A percentile compares a stretch with the other conserved stretches of the same genome.
phyloP scores from a whole-genome alignment of 345 rosid genomes.

The Theobroma cacao region DNA sequence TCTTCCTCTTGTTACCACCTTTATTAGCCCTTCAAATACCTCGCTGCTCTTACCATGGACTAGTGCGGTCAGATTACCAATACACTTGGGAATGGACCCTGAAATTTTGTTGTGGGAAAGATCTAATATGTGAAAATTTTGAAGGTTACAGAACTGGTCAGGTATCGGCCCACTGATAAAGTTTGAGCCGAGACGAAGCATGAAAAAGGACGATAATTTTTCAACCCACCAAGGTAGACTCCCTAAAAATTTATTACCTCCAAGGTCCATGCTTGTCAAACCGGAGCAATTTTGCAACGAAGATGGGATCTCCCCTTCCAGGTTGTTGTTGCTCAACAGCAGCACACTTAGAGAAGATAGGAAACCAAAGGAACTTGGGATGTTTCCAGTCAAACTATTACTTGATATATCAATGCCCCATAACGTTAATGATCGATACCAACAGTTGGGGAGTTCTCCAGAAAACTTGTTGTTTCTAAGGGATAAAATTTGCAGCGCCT shows the following conservation, averaged over 20 bases:
- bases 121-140: slow-evolving; percentile 44
- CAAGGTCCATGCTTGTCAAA: slow-evolving; percentile 47
- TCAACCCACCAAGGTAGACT: slow-evolving; percentile 38
- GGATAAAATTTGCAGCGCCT: slow-evolving; percentile 40
- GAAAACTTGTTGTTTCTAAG: slow-evolving; percentile 35
- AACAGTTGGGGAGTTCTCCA: slow-evolving; percentile 41
- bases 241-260: slow-evolving; percentile 45
- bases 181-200: slow-evolving; percentile 43
- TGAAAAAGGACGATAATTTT: slow-evolving; percentile 29
- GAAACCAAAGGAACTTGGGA: slow-evolving; percentile 44
- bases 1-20: slow-evolving; percentile 34
- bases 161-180: slow-evolving; percentile 35
- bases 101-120: slow-evolving; percentile 47
- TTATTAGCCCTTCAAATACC: slow-evolving; percentile 32
- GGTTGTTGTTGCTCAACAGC: slow-evolving; percentile 42
- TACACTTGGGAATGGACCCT: slow-evolving; percentile 40
- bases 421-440: slow-evolving; percentile 37
- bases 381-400: slow-evolving; percentile 42
- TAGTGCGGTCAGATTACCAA: slow-evolving; percentile 41
- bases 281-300: slow-evolving; percentile 46
- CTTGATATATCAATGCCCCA: slow-evolving; percentile 45
- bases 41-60: slow-evolving; percentile 19
- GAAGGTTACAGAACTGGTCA: slow-evolving; percentile 28
- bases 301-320: slow-evolving; percentile 45
- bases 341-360: slow-evolving; percentile 39